Evolutionary conservation across 371 early-diverging fungal species (phyloP).

Genomic region (Rhizomucor pusillus): DNA sequence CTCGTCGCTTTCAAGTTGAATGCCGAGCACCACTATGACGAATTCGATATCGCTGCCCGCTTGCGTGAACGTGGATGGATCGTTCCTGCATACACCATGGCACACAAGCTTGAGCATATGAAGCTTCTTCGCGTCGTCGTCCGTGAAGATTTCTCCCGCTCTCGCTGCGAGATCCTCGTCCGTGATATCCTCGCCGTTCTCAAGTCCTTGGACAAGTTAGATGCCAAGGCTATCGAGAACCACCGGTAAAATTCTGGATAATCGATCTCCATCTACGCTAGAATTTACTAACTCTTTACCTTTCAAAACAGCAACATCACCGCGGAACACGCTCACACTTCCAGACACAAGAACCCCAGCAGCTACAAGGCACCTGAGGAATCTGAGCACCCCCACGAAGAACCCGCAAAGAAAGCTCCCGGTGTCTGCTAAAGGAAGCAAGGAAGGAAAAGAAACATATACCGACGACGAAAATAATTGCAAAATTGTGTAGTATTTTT

Average conservation of each 20-base stretch:
- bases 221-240: constrained; percentile 24
- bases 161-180: constrained; percentile 41
- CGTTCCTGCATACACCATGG: constrained; percentile 59
- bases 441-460: too few relatives aligned
- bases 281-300: background rate
- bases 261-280: background rate
- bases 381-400: background rate
- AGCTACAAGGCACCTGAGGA: constrained; percentile 2
- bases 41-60: constrained; percentile 48
- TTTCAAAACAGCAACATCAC: constrained; percentile 21
- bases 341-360: constrained; percentile 18
- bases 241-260: constrained; percentile 17
- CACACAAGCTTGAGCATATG: constrained; percentile 38
- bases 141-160: constrained; percentile 50
- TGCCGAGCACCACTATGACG: constrained; percentile 29
- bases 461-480: too few relatives aligned
- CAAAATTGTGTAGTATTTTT: too few relatives aligned
- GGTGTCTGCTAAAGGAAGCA: constrained; percentile 14
- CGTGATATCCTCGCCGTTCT: constrained; percentile 36
- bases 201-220: constrained; percentile 28
- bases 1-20: constrained; percentile 64
- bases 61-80: constrained; percentile 63
- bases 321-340: constrained; percentile 23
- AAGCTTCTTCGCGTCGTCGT: constrained; percentile 57
- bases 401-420: constrained; percentile 10